Base-by-base conservation (phyloP, 331 rosid genomes). In the Cydonia oblonga region DNA sequence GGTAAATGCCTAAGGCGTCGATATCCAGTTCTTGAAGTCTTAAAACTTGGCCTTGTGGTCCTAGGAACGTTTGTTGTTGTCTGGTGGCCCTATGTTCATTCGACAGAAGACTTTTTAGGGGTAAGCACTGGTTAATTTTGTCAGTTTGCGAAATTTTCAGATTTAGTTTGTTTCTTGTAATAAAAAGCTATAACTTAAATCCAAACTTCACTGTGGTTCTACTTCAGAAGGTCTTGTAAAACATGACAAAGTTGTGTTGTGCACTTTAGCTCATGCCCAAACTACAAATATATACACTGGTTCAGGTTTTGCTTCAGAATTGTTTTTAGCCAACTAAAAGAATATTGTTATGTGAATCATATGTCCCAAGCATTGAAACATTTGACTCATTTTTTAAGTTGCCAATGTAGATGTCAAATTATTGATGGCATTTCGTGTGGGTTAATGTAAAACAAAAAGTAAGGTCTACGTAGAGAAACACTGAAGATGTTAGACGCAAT, bases 21-120 rank as follows among this genome's bases (percentile, higher is more conserved):
- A 30, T 81, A 86, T 80, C 96, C 98, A 16, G 59, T 86, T 76
- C 64, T 91, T 3, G 87, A 89, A 83, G 91, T 91, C 58, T 76
- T 77, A 32, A 95, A 89, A 85, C 84, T 95, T 70, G 97, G 99
- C 59, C 52, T 91, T 24, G 51, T 83, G 64, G 97, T 91, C 80
- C 12, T 90, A 23, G 97, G 90, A 73, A 91, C 93, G 12, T 88
- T 91, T 81, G 76, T 86, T 64, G 75, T 81, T 40, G 82, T 91
- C 56, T 95, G 98, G 98, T 87, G 89, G 97, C 97, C 97, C 11
- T 95, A 87, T 79, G 82, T 95, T 32, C 73, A 87, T 79, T 95
- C 98, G 52, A 68, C 28, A 9, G 85, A 91, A 64, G 84, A 88
- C 52, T 10, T 83, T 79, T 78, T 87, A 54, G 87, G 79, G 97